Evolutionary conservation across 2,329 filamentous ascomycete species (phyloP).

Genomic region (Aspergillus novofumigatus): DNA sequence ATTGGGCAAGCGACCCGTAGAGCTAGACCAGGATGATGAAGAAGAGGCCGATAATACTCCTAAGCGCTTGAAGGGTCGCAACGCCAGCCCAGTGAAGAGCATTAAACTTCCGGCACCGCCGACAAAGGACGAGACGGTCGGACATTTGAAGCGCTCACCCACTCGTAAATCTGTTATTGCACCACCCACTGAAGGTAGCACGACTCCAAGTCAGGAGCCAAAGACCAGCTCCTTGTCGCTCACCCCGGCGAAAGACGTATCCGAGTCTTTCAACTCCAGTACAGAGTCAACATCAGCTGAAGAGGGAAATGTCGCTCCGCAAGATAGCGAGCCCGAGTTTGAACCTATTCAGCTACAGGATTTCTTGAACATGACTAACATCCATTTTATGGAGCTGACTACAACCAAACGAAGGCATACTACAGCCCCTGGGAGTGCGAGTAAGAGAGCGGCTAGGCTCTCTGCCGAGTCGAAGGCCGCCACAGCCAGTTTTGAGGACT

Average conservation of each 20-base stretch:
- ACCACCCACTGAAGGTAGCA: conserved; percentile 37
- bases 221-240: conserved; percentile 38
- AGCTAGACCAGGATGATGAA: conserved; percentile 62
- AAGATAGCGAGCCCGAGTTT: conserved; percentile 45
- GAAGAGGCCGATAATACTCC: conserved; percentile 53
- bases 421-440: conserved; percentile 54
- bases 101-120: conserved; percentile 66
- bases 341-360: conserved; percentile 80
- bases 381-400: conserved; percentile 97
- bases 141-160: conserved; percentile 51
- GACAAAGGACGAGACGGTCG: conserved; percentile 62
- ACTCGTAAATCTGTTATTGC: conserved; percentile 35
- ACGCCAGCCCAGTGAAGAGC: conserved; percentile 73
- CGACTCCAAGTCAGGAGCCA: conserved; percentile 48
- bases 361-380: conserved; percentile 91
- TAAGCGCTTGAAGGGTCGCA: conserved; percentile 67
- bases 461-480: conserved; percentile 23
- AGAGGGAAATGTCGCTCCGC: conserved; percentile 42
- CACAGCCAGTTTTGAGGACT: conserved; percentile 59
- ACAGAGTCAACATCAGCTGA: conserved; percentile 41
- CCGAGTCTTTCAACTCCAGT: conserved; percentile 24
- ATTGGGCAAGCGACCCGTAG: conserved; percentile 68
- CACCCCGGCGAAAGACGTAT: conserved; percentile 30
- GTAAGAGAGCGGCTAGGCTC: conserved; percentile 25
- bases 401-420: conserved; percentile 91